Conservation (phyloP, 2,329 filamentous ascomycete species). For the Claviceps sp. region DNA sequence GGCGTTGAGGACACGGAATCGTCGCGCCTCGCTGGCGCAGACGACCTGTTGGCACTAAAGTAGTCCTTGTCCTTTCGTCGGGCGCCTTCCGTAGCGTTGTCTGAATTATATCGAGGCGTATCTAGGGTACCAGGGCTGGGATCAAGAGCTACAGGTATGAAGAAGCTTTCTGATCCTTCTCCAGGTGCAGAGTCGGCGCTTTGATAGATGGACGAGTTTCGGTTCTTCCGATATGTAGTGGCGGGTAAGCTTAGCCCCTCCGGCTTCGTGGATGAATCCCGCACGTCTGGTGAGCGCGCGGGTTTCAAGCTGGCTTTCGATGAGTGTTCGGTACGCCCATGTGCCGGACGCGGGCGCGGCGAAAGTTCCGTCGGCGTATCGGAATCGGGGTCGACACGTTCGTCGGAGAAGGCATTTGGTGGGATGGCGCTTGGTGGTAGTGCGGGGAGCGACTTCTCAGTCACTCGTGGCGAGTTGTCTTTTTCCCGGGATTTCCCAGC, state of each 20-base stretch:
- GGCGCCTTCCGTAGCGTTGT: slow-evolving; percentile 28
- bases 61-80: slow-evolving; percentile 47
- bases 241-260: slow-evolving; percentile 59
- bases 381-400: slow-evolving; percentile 46
- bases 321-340: slow-evolving; percentile 38
- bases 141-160: slow-evolving; percentile 65
- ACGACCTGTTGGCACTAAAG: slow-evolving; percentile 34
- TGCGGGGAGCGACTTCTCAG: slow-evolving; percentile 87
- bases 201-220: slow-evolving; percentile 53
- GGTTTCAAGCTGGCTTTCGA: slow-evolving; percentile 41
- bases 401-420: slow-evolving; percentile 46
- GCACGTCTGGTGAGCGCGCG: slow-evolving; percentile 41
- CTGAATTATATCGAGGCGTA: slow-evolving; percentile 41
- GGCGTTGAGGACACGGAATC: slow-evolving; percentile 51
- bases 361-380: slow-evolving; percentile 59
- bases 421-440: slow-evolving; percentile 64
- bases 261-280: slow-evolving; percentile 24
- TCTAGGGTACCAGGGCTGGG: slow-evolving; percentile 46
- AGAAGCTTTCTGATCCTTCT: slow-evolving; percentile 54
- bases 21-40: slow-evolving; percentile 29
- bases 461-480: slow-evolving; percentile 51
- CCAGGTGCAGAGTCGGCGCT: slow-evolving; percentile 31
- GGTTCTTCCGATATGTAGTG: slow-evolving; percentile 64
- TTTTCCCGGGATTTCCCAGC: slow-evolving; percentile 48
- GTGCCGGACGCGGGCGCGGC: slow-evolving; percentile 42